phyloP scores from a whole-genome alignment of 139 green algal species.

The Coccomyxa sp. region DNA sequence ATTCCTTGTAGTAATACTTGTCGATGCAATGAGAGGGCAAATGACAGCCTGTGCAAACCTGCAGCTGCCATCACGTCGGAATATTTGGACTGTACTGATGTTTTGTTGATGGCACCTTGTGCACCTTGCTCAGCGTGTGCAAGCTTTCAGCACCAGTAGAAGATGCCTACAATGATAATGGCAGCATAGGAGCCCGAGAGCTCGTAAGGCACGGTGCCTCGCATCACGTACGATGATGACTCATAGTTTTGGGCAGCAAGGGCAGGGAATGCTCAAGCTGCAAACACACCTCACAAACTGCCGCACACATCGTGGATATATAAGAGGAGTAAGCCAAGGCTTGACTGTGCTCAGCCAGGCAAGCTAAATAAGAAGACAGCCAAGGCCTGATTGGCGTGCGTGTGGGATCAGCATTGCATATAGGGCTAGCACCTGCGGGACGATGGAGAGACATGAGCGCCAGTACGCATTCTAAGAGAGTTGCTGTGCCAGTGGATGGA shows the following conservation, averaged over 20 bases:
- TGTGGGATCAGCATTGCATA: not conserved
- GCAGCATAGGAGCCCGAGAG: too few relatives aligned
- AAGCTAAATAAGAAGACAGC: too few relatives aligned
- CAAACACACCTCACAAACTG: too few relatives aligned
- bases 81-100: not conserved
- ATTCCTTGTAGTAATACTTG: not conserved
- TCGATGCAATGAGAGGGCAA: constrained; percentile 5
- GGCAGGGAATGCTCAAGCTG: too few relatives aligned
- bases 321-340: too few relatives aligned
- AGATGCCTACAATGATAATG: not conserved
- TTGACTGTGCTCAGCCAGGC: too few relatives aligned
- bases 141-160: not conserved
- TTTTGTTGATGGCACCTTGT: not conserved
- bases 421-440: not conserved
- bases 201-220: too few relatives aligned
- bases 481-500: not conserved
- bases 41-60: not conserved
- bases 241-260: not conserved
- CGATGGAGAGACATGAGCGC: not conserved
- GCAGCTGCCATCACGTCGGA: not conserved
- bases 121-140: not conserved
- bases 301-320: too few relatives aligned
- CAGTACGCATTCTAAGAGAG: not conserved
- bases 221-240: not conserved
- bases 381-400: too few relatives aligned